Percentiles rank a stretch among this genome's conserved stretches.
phyloP scores from a whole-genome alignment of 108 stramenopile genomes.

The Fragilaria radians region DNA sequence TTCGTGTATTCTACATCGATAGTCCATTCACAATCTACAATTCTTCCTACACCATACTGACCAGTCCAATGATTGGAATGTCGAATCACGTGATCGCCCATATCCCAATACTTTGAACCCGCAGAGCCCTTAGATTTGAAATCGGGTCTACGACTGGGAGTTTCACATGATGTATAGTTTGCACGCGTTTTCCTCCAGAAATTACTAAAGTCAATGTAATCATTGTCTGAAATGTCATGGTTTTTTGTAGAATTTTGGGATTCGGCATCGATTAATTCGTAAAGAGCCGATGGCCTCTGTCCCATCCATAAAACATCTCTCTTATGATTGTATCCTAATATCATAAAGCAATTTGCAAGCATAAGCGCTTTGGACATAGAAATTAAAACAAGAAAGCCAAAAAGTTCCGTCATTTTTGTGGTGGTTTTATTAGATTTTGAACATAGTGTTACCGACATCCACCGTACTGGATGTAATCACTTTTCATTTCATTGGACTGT shows the following conservation, averaged over 20 bases:
- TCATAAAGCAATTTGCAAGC: not conserved
- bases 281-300: not conserved
- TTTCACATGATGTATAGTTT: slow-evolving; percentile 1
- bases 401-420: too few species aligned
- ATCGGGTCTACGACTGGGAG: not conserved
- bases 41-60: slow-evolving; percentile 2
- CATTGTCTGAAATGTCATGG: not conserved
- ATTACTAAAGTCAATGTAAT: not conserved
- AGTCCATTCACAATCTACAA: slow-evolving; percentile 3
- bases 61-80: slow-evolving; percentile 3
- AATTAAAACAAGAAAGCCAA: too few species aligned
- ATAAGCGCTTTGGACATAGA: too few species aligned
- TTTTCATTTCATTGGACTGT: too few species aligned
- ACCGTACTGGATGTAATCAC: too few species aligned
- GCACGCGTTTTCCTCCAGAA: slow-evolving; percentile 2
- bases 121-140: not conserved
- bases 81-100: not conserved
- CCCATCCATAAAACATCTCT: not conserved
- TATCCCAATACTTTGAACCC: slow-evolving; percentile 5
- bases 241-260: not conserved
- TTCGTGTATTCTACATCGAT: not conserved
- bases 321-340: not conserved
- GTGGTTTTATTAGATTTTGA: too few species aligned
- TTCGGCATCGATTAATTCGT: not conserved
- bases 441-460: too few species aligned